These are phyloP conservation scores for Trichoderma atroviride DNA, from an alignment of 2,329 filamentous ascomycete genomes.

Conservation along the genomic window DNA sequence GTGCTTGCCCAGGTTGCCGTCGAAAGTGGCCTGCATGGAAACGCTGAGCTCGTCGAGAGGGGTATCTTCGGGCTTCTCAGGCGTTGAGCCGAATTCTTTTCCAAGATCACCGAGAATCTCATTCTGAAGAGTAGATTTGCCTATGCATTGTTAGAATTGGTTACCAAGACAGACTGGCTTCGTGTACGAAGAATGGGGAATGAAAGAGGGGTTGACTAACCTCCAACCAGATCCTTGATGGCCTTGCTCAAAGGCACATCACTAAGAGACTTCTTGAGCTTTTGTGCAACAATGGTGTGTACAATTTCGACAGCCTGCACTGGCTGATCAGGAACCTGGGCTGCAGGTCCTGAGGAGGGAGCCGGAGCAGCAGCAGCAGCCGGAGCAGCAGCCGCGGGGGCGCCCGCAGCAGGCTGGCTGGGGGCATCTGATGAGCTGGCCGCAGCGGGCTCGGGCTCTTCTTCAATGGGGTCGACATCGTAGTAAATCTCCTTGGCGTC, in stretches of 20 bases:
- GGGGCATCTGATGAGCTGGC: slow-evolving; percentile 32
- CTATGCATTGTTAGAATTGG: slow-evolving; percentile 48
- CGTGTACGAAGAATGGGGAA: neutral
- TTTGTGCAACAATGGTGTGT: slow-evolving; percentile 87
- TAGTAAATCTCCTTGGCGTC: slow-evolving; percentile 99
- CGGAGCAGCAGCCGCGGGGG: slow-evolving; percentile 54
- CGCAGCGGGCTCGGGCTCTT: slow-evolving; percentile 71
- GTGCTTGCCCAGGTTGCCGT: slow-evolving; percentile 96
- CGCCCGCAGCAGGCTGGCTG: slow-evolving; percentile 38
- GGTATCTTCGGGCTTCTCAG: slow-evolving; percentile 97
- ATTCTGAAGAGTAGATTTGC: slow-evolving; percentile 98
- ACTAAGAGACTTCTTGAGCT: slow-evolving; percentile 89
- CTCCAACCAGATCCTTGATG: slow-evolving; percentile 97
- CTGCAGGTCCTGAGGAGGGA: slow-evolving; percentile 80
- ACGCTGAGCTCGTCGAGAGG: slow-evolving; percentile 94
- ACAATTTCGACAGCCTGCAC: slow-evolving; percentile 89
- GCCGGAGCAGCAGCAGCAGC: slow-evolving; percentile 62
- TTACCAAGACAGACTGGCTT: neutral
- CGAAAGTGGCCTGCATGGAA: slow-evolving; percentile 97
- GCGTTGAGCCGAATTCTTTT: slow-evolving; percentile 97
- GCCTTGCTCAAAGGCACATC: slow-evolving; percentile 94
- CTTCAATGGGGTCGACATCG: slow-evolving; percentile 91
- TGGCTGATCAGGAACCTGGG: slow-evolving; percentile 81
- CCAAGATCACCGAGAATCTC: slow-evolving; percentile 97
- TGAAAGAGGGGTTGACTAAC: slow-evolving; percentile 55